Percentiles rank a stretch among this genome's conserved stretches.
Conservation (phyloP, 2,329 filamentous ascomycete genomes). For the Microdochium trichocladiopsis region DNA sequence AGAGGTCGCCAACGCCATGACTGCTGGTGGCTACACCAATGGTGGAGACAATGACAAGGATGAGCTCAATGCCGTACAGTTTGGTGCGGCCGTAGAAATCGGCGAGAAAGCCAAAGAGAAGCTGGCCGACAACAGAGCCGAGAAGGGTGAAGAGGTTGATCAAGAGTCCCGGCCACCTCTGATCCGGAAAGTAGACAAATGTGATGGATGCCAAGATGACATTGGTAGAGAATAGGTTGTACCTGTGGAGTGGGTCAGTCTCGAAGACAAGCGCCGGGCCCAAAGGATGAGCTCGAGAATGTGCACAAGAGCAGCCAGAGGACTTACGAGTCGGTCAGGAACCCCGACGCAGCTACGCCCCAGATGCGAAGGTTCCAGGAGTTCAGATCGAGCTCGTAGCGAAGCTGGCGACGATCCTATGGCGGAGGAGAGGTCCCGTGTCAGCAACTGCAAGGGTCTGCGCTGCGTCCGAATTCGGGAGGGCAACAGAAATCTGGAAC, state of each 20-base stretch:
- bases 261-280: not conserved
- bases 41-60: slow-evolving; percentile 50
- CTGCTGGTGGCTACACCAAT: slow-evolving; percentile 47
- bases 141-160: slow-evolving; percentile 43
- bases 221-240: slow-evolving; percentile 48
- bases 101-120: slow-evolving; percentile 45
- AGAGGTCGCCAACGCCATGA: slow-evolving; percentile 39
- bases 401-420: slow-evolving; percentile 42
- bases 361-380: slow-evolving; percentile 48
- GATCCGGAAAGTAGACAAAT: slow-evolving; percentile 44
- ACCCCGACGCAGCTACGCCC: slow-evolving; percentile 47
- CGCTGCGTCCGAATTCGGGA: slow-evolving; percentile 3
- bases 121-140: slow-evolving; percentile 43
- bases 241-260: slow-evolving; percentile 21
- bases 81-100: slow-evolving; percentile 48
- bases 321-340: slow-evolving; percentile 44
- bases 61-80: slow-evolving; percentile 48
- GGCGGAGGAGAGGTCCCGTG: not conserved
- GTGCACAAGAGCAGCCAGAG: not conserved
- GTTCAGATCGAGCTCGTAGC: slow-evolving; percentile 46
- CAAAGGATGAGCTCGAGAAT: too few species aligned
- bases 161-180: slow-evolving; percentile 32
- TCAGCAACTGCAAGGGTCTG: not conserved
- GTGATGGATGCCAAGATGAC: slow-evolving; percentile 45
- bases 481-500: not conserved